Evolutionary conservation across 83 land plant genomes (phyloP).

Genomic region (Thuja plicata): DNA sequence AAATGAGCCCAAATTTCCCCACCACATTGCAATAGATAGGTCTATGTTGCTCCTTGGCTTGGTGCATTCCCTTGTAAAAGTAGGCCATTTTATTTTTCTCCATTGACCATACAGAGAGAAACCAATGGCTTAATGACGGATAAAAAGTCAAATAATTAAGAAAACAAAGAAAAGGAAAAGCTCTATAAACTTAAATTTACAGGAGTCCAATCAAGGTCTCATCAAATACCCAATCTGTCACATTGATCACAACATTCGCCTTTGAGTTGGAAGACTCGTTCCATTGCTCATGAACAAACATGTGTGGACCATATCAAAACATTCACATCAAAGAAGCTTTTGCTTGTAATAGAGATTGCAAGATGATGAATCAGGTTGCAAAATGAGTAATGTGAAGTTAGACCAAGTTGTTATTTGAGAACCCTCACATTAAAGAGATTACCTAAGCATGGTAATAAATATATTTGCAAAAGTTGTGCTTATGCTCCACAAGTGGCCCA

Average conservation of each 20-base stretch:
- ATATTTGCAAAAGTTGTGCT: neutral
- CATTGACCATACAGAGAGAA: constrained; percentile 44
- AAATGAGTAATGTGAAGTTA: constrained; percentile 37
- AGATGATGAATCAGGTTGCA: constrained; percentile 47
- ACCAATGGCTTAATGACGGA: neutral
- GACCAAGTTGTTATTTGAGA: constrained; percentile 24
- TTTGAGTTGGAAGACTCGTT: constrained; percentile 25
- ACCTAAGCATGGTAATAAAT: neutral
- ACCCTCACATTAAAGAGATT: neutral
- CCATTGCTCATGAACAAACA: constrained; percentile 56
- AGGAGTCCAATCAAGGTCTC: constrained; percentile 8
- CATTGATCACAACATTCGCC: constrained; percentile 26
- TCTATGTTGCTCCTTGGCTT: constrained; percentile 62
- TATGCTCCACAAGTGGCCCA: neutral
- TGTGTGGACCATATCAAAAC: constrained; percentile 22
- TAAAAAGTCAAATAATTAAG: neutral
- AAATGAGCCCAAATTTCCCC: constrained; percentile 35
- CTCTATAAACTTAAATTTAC: neutral
- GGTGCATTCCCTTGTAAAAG: constrained; percentile 59
- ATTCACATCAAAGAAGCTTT: constrained; percentile 46
- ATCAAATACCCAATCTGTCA: constrained; percentile 40
- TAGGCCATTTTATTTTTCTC: constrained; percentile 56
- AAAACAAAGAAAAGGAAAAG: neutral
- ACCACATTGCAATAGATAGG: constrained; percentile 32
- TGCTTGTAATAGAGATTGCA: constrained; percentile 51